Conservation (phyloP, 371 early-diverging fungal genomes). For the Mucor irregularis region DNA sequence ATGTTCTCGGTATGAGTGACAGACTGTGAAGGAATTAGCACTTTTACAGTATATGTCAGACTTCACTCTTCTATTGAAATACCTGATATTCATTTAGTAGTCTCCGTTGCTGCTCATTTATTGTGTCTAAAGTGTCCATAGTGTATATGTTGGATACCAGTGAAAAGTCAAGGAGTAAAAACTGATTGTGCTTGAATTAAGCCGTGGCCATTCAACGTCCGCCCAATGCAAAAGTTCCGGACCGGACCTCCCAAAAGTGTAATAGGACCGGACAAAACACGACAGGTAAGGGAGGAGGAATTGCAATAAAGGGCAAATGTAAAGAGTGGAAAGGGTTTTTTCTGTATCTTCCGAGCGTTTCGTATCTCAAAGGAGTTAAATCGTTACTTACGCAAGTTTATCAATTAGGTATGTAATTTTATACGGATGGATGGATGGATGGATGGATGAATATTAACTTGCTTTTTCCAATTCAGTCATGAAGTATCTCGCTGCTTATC, state of each 20-base stretch:
- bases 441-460: constrained; percentile 10
- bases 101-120: constrained; percentile 21
- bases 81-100: constrained; percentile 24
- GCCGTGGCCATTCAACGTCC: too few species aligned
- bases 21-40: constrained; percentile 4
- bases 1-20: constrained; percentile 24
- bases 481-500: constrained; percentile 98
- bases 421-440: constrained; percentile 12
- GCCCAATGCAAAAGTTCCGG: too few species aligned
- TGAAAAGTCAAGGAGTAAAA: too few species aligned
- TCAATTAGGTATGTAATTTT: constrained; percentile 7
- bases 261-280: too few species aligned
- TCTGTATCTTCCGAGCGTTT: constrained; percentile 31
- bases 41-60: neutral
- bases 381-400: constrained; percentile 40
- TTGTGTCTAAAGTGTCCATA: constrained; percentile 17
- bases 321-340: neutral
- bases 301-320: neutral
- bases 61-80: neutral
- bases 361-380: constrained; percentile 44
- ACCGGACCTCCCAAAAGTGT: too few species aligned
- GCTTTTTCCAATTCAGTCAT: constrained; percentile 39
- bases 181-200: too few species aligned
- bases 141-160: too few species aligned
- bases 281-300: neutral